These are phyloP conservation scores for Magnaporthales sp. DNA, from an alignment of 2,329 filamentous ascomycete genomes.

Conservation along the genomic window DNA sequence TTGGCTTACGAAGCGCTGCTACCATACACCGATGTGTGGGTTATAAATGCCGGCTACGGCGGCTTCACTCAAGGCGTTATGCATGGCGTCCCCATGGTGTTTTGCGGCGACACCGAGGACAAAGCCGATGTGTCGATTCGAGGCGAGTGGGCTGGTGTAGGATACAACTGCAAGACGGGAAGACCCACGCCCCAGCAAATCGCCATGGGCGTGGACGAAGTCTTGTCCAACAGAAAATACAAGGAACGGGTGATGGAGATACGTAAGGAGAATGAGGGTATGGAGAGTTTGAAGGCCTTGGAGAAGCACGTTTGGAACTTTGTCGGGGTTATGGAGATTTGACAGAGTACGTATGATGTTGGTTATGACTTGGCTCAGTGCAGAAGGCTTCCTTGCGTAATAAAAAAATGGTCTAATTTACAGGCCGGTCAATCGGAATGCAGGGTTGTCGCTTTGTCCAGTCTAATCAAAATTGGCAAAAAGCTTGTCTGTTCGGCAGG, in stretches of 20 bases:
- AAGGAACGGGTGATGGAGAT: constrained; percentile 18
- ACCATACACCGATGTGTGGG: constrained; percentile 32
- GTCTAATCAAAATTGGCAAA: too few relatives aligned
- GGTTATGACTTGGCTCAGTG: too few relatives aligned
- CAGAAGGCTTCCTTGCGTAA: too few relatives aligned
- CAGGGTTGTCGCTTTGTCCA: too few relatives aligned
- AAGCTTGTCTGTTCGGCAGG: too few relatives aligned
- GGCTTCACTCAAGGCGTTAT: constrained; percentile 34
- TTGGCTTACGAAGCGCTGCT: constrained; percentile 38
- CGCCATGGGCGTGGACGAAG: constrained; percentile 18
- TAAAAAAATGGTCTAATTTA: too few relatives aligned
- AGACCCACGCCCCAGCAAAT: constrained; percentile 20
- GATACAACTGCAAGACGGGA: constrained; percentile 31
- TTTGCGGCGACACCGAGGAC: constrained; percentile 32
- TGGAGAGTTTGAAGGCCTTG: too few relatives aligned
- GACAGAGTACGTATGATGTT: too few relatives aligned
- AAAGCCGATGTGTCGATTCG: constrained; percentile 32
- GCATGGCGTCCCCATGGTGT: constrained; percentile 36
- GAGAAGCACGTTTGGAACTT: too few relatives aligned
- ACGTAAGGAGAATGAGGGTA: too few relatives aligned
- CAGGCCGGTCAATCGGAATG: too few relatives aligned
- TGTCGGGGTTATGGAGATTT: too few relatives aligned
- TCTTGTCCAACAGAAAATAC: constrained; percentile 21
- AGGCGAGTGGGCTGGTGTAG: constrained; percentile 33
- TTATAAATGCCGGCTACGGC: constrained; percentile 40